phyloP scores from a whole-genome alignment of 1,139 yeast species.

The Suhomyces ambrosiae region DNA sequence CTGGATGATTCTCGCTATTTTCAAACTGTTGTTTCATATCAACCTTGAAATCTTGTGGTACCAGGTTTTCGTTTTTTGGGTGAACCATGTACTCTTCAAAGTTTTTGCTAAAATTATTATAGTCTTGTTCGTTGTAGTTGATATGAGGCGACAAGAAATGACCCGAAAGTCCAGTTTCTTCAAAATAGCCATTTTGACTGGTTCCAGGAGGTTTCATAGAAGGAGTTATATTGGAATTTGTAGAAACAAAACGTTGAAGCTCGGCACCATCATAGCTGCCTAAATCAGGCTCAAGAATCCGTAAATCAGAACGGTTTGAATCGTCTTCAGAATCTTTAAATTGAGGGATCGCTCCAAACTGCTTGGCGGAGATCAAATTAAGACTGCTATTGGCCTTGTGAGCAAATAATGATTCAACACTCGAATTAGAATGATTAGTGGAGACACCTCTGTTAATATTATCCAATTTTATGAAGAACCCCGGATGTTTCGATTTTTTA shows the following conservation, averaged over 20 bases:
- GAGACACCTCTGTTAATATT: conserved; percentile 11
- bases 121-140: conserved; percentile 14
- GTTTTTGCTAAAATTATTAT: conserved; percentile 13
- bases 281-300: conserved; percentile 24
- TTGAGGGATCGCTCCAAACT: conserved; percentile 8
- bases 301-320: conserved; percentile 12
- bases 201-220: conserved; percentile 46
- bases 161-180: conserved; percentile 13
- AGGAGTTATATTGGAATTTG: conserved; percentile 35
- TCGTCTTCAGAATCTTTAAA: conserved; percentile 11
- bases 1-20: conserved; percentile 15
- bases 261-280: conserved; percentile 17
- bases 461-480: conserved; percentile 18
- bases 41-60: not conserved
- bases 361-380: conserved; percentile 8
- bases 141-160: conserved; percentile 14
- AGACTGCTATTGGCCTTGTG: conserved; percentile 2
- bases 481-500: conserved; percentile 16
- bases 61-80: conserved; percentile 1
- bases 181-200: conserved; percentile 38
- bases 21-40: too few species aligned
- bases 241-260: conserved; percentile 14
- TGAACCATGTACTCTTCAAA: conserved; percentile 11
- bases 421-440: conserved; percentile 4
- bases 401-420: conserved; percentile 11